These are phyloP conservation scores for Leucocoprinus leucothites DNA, from an alignment of 768 basidiomycete genomes.

Conservation along the genomic window DNA sequence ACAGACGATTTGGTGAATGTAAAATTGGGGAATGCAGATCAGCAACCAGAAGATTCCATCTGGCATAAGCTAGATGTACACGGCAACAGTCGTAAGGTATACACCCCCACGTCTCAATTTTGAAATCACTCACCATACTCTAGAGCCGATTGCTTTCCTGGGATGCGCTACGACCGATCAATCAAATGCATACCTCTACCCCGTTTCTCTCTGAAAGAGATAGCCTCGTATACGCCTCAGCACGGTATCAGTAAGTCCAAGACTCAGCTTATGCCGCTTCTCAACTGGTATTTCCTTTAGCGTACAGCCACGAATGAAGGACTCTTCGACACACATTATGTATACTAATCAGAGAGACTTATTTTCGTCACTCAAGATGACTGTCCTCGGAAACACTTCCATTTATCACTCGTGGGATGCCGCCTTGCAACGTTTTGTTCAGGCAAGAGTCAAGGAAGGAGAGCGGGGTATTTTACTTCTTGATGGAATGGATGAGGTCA, in stretches of 20 bases:
- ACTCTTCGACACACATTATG: conserved; percentile 33
- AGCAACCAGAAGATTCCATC: conserved; percentile 18
- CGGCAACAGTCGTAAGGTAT: conserved; percentile 19
- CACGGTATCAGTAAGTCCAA: conserved; percentile 54
- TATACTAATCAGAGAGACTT: conserved; percentile 48
- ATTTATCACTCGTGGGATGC: conserved; percentile 62
- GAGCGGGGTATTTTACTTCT: conserved; percentile 39
- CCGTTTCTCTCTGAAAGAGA: conserved; percentile 73
- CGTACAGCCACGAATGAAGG: conserved; percentile 41
- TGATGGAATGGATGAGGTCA: conserved; percentile 53
- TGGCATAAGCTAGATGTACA: conserved; percentile 3
- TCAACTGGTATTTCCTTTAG: conserved; percentile 28
- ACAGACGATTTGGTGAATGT: conserved; percentile 15
- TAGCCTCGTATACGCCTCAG: conserved; percentile 45
- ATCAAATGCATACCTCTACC: conserved; percentile 31
- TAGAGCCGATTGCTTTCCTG: conserved; percentile 59
- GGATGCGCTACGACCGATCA: conserved; percentile 49
- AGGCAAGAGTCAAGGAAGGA: conserved; percentile 32
- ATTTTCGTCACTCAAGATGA: conserved; percentile 49
- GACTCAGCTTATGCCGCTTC: background rate
- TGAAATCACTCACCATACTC: background rate
- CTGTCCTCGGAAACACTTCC: conserved; percentile 68
- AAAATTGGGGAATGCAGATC: conserved; percentile 9
- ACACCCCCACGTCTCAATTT: conserved; percentile 16
- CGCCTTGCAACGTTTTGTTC: conserved; percentile 52